phyloP scores from a whole-genome alignment of 1,284 basidiomycete species.

The Fistulina hepatica region DNA sequence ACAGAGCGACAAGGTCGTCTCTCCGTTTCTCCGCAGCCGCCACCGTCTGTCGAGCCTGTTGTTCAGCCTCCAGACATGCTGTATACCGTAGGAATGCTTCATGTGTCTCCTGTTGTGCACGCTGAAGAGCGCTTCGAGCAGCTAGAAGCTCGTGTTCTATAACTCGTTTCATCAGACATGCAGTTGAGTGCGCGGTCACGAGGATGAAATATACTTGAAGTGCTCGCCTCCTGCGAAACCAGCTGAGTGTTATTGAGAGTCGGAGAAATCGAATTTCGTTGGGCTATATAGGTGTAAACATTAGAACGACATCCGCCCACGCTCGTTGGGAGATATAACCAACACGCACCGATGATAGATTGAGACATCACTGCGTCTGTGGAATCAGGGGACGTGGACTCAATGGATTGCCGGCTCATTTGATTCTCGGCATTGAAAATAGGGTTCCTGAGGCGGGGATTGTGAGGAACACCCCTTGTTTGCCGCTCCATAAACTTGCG shows the following conservation, averaged over 20 bases:
- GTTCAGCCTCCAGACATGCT: slow-evolving; percentile 54
- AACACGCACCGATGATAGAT: slow-evolving; percentile 28
- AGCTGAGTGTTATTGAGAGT: slow-evolving; percentile 1
- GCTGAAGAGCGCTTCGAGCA: slow-evolving; percentile 33
- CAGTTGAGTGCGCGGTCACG: slow-evolving; percentile 4
- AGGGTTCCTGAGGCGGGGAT: slow-evolving; percentile 57
- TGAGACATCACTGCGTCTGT: slow-evolving; percentile 37
- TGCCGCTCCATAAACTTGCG: slow-evolving; percentile 73
- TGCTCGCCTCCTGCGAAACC: slow-evolving; percentile 16
- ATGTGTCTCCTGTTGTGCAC: slow-evolving; percentile 59
- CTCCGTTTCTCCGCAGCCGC: slow-evolving; percentile 53
- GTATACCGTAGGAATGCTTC: slow-evolving; percentile 62
- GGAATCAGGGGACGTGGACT: slow-evolving; percentile 23
- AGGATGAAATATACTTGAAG: slow-evolving; percentile 28
- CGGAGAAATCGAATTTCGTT: slow-evolving; percentile 1
- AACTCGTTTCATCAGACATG: slow-evolving; percentile 13
- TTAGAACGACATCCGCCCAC: slow-evolving; percentile 23
- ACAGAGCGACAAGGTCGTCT: too few relatives aligned
- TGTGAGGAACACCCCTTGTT: slow-evolving; percentile 56
- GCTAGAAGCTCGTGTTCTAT: slow-evolving; percentile 36
- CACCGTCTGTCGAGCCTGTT: slow-evolving; percentile 52
- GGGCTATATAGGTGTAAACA: slow-evolving; percentile 1
- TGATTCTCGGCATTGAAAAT: slow-evolving; percentile 24
- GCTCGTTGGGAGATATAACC: slow-evolving; percentile 32
- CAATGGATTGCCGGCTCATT: background rate